These are phyloP conservation scores for Podospora didyma DNA, from an alignment of 495 filamentous ascomycete genomes.

Conservation along the genomic window DNA sequence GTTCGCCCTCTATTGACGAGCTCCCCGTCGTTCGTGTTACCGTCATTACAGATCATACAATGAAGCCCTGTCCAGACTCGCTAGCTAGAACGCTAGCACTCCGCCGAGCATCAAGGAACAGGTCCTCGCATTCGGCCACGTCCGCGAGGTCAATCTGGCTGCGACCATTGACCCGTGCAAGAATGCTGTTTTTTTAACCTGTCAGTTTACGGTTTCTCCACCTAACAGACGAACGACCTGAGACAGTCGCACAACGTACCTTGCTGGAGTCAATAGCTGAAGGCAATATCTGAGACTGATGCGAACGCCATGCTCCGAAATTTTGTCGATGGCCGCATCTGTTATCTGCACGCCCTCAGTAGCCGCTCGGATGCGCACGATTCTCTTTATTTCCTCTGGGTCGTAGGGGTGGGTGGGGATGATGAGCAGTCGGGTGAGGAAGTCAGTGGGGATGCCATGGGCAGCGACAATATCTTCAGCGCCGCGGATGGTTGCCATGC, in stretches of 20 bases:
- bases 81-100: constrained; percentile 69
- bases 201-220: constrained; percentile 11
- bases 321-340: constrained; percentile 77
- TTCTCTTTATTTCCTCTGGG: constrained; percentile 80
- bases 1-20: constrained; percentile 17
- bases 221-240: neutral
- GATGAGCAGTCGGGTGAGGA: constrained; percentile 88
- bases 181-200: constrained; percentile 40
- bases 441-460: constrained; percentile 89
- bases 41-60: constrained; percentile 39
- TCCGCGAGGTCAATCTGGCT: constrained; percentile 75
- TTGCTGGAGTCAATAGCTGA: constrained; percentile 85
- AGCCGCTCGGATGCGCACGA: constrained; percentile 75
- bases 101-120: constrained; percentile 86
- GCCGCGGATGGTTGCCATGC: constrained; percentile 82
- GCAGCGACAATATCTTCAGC: constrained; percentile 78
- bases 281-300: constrained; percentile 89
- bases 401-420: constrained; percentile 87
- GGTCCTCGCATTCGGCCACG: constrained; percentile 80
- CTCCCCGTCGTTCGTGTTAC: neutral
- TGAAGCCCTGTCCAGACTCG: constrained; percentile 58
- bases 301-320: constrained; percentile 77
- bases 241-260: constrained; percentile 30
- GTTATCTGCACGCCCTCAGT: constrained; percentile 77
- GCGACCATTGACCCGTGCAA: constrained; percentile 60